Conservation (phyloP, 148 eudicot genomes). For the Camellia lanceoleosa region DNA sequence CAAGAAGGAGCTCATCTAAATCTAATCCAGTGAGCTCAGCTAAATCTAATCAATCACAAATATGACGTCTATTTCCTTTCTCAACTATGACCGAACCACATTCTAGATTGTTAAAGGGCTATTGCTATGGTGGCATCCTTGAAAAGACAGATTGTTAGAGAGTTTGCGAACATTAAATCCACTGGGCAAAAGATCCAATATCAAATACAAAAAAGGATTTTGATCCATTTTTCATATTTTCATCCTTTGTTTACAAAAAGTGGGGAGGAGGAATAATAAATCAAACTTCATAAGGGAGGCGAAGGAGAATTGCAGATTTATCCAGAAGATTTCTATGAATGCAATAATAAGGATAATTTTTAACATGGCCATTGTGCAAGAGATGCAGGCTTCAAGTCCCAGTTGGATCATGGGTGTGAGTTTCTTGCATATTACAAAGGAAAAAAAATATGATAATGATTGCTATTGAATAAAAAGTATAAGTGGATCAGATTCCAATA, state of each 20-base stretch:
- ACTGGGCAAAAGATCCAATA: background rate
- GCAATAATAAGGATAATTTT: background rate
- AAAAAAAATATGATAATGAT: background rate
- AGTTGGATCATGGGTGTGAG: background rate
- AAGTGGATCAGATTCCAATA: background rate
- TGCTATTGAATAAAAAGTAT: background rate
- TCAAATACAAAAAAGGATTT: background rate
- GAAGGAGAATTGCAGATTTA: background rate
- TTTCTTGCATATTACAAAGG: background rate
- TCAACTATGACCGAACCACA: background rate
- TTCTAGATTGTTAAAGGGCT: background rate
- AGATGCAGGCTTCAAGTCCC: background rate
- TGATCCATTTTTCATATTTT: background rate
- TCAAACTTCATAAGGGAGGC: background rate
- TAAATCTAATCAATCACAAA: background rate
- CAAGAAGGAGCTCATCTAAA: background rate
- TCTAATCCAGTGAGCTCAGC: background rate
- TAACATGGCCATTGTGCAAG: background rate
- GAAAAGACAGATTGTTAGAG: background rate
- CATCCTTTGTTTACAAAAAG: background rate
- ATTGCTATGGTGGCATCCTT: background rate
- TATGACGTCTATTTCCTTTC: background rate
- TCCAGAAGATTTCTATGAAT: background rate
- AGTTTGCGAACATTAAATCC: background rate
- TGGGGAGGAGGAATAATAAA: background rate